These are phyloP conservation scores for Nakaseomyces delphensis DNA, from an alignment of 1,139 yeast genomes.

Conservation along the genomic window DNA sequence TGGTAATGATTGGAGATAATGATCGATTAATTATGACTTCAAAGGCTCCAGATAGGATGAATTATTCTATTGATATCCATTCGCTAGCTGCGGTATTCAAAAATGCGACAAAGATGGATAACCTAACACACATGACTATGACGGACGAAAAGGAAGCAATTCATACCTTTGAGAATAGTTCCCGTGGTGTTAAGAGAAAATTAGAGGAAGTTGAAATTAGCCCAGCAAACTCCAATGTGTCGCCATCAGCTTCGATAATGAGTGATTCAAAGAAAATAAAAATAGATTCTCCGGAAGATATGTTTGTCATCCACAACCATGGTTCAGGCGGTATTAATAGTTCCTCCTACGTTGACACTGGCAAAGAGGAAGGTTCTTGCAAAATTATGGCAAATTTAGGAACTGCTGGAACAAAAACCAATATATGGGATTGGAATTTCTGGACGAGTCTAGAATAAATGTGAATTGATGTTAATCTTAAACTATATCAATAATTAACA, in stretches of 20 bases:
- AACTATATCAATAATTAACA: too few relatives aligned
- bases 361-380: conserved; percentile 3
- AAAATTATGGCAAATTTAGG: conserved; percentile 10
- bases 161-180: background rate
- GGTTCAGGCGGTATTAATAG: background rate
- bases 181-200: conserved; percentile 23
- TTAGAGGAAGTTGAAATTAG: conserved; percentile 24
- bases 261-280: conserved; percentile 30
- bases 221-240: conserved; percentile 23
- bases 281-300: conserved; percentile 31
- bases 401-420: conserved; percentile 6
- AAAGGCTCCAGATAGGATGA: conserved; percentile 14
- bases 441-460: conserved; percentile 16
- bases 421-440: conserved; percentile 30
- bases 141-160: background rate
- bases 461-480: too few relatives aligned
- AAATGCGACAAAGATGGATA: conserved; percentile 16
- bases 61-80: background rate
- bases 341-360: conserved; percentile 2
- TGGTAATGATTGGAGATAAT: conserved; percentile 13
- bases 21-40: conserved; percentile 27
- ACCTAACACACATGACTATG: conserved; percentile 14
- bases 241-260: conserved; percentile 19
- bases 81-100: conserved; percentile 14
- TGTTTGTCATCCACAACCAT: conserved; percentile 45